phyloP scores from a whole-genome alignment of 495 filamentous ascomycete species.

The Ramalina intermedia region DNA sequence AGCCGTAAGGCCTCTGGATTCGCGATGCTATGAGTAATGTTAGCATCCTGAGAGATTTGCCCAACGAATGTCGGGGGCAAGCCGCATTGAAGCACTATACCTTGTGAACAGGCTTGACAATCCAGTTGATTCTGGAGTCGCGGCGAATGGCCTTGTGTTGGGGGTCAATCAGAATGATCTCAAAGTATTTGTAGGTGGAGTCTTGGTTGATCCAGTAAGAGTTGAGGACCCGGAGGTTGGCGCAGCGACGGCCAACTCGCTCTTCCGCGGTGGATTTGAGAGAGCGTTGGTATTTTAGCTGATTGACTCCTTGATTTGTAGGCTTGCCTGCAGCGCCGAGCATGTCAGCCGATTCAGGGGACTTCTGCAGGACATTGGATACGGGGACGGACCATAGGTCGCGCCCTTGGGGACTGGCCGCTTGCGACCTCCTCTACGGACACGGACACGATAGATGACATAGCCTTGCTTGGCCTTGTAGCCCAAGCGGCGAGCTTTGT shows the following conservation, averaged over 20 bases:
- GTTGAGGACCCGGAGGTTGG: conserved; percentile 97
- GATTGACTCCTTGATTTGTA: conserved; percentile 99
- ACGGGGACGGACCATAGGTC: conserved; percentile 65
- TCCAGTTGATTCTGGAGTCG: conserved; percentile 99
- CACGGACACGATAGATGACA: conserved; percentile 98
- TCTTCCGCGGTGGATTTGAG: conserved; percentile 95
- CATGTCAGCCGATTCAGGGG: conserved; percentile 8
- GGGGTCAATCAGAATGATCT: conserved; percentile 98
- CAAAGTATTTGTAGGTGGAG: conserved; percentile 99
- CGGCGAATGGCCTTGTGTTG: conserved; percentile 99
- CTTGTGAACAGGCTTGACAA: conserved; percentile 98
- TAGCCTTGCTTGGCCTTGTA: conserved; percentile 99
- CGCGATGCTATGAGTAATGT: conserved; percentile 56
- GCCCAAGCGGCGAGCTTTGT: conserved; percentile 98
- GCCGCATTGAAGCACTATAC: conserved; percentile 18
- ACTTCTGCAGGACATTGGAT: neutral
- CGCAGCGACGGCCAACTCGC: conserved; percentile 96
- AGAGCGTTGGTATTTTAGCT: conserved; percentile 99
- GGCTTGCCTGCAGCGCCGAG: conserved; percentile 63
- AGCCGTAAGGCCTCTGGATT: conserved; percentile 86
- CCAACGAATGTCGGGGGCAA: neutral
- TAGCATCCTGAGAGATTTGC: neutral
- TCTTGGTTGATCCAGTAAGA: conserved; percentile 99
- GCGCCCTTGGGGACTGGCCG: conserved; percentile 90
- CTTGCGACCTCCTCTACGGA: conserved; percentile 96